These are phyloP conservation scores for Esteya vermicola DNA, from an alignment of 2,329 filamentous ascomycete species.

Conservation along the genomic window DNA sequence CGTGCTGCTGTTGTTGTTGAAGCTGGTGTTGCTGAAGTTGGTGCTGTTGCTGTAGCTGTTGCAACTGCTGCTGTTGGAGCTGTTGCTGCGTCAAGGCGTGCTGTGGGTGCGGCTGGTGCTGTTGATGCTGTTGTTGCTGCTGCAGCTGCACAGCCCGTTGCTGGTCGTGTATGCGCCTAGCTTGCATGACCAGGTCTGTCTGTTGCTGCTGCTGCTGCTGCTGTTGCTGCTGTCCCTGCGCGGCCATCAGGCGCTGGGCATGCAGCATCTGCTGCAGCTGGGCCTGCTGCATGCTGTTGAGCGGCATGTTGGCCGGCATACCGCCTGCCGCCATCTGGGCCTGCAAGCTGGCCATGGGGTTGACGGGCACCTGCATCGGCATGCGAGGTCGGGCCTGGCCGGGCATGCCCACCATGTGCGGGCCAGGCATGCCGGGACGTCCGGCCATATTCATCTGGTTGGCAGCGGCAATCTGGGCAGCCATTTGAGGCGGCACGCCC, in stretches of 20 bases:
- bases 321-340: constrained; percentile 36
- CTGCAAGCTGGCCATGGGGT: constrained; percentile 32
- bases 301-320: constrained; percentile 35
- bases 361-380: constrained; percentile 37
- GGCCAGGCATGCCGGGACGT: constrained; percentile 29
- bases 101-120: constrained; percentile 50
- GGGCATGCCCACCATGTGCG: constrained; percentile 21
- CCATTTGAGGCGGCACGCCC: constrained; percentile 22
- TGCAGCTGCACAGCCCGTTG: constrained; percentile 41
- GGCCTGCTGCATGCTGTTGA: constrained; percentile 52
- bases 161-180: constrained; percentile 52
- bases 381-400: constrained; percentile 35
- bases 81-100: constrained; percentile 43
- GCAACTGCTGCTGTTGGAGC: constrained; percentile 21
- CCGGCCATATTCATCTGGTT: constrained; percentile 19
- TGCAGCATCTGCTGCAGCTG: constrained; percentile 47
- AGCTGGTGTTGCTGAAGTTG: constrained; percentile 8
- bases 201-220: too few relatives aligned
- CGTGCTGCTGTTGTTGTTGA: constrained; percentile 8
- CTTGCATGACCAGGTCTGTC: constrained; percentile 47
- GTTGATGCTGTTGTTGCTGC: constrained; percentile 32
- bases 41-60: constrained; percentile 14
- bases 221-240: constrained; percentile 20
- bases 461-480: constrained; percentile 23
- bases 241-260: constrained; percentile 44